Conservation (phyloP, 2,329 filamentous ascomycete genomes). For the Penicillium digitatum region DNA sequence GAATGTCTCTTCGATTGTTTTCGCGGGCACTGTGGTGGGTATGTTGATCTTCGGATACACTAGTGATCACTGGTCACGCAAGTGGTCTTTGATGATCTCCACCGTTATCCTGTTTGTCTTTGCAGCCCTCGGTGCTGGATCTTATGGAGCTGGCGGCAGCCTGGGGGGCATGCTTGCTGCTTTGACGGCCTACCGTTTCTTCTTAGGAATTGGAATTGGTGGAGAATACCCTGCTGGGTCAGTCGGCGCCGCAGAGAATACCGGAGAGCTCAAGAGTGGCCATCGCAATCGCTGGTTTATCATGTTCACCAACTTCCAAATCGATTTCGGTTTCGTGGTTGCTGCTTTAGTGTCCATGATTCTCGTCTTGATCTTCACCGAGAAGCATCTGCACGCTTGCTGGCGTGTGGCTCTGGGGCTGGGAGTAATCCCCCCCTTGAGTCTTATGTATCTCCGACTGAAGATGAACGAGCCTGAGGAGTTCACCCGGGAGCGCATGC, state of each 20-base stretch:
- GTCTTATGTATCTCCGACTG: slow-evolving; percentile 66
- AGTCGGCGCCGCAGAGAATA: slow-evolving; percentile 79
- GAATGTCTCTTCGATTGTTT: slow-evolving; percentile 78
- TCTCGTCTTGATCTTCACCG: slow-evolving; percentile 55
- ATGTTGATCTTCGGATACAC: slow-evolving; percentile 77
- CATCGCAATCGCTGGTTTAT: slow-evolving; percentile 89
- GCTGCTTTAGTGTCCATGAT: slow-evolving; percentile 73
- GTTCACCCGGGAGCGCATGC: slow-evolving; percentile 68
- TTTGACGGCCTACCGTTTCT: slow-evolving; percentile 78
- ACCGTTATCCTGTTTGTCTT: slow-evolving; percentile 83
- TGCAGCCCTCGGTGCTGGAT: slow-evolving; percentile 70
- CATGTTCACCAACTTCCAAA: slow-evolving; percentile 83
- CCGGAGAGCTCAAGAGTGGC: slow-evolving; percentile 73
- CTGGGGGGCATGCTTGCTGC: slow-evolving; percentile 69
- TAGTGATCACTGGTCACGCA: slow-evolving; percentile 79
- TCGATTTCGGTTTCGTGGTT: slow-evolving; percentile 78
- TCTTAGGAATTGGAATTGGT: slow-evolving; percentile 74
- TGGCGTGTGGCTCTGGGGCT: slow-evolving; percentile 80
- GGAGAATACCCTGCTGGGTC: slow-evolving; percentile 60
- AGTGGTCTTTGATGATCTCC: slow-evolving; percentile 73
- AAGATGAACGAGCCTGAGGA: slow-evolving; percentile 75
- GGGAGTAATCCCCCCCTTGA: slow-evolving; percentile 70
- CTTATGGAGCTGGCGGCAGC: slow-evolving; percentile 69
- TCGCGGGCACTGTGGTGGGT: slow-evolving; percentile 79
- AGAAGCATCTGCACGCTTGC: slow-evolving; percentile 65